phyloP scores from a whole-genome alignment of 176 grass and related monocot species.

The Thalia dealbata region DNA sequence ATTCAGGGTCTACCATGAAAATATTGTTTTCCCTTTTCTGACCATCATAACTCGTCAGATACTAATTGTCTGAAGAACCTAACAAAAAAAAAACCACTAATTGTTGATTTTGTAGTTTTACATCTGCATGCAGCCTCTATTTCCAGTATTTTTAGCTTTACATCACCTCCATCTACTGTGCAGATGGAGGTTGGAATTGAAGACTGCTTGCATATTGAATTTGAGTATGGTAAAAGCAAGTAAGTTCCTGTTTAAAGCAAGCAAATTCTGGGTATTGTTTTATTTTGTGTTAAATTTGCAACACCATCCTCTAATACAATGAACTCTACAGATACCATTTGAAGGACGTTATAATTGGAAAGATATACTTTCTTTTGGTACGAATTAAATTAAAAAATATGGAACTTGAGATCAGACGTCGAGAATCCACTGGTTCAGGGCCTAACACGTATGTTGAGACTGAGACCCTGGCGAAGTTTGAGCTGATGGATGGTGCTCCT shows the following conservation, averaged over 20 bases:
- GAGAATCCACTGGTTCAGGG: constrained; percentile 92
- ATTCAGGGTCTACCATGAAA: no score
- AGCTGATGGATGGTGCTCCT: constrained; percentile 98
- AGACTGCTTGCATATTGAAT: constrained; percentile 97
- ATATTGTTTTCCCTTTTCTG: no score
- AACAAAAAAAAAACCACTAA: no score
- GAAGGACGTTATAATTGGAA: constrained; percentile 88
- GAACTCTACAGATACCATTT: constrained; percentile 54
- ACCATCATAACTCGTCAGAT: no score
- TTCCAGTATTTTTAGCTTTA: neutral
- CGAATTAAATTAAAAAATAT: constrained; percentile 99
- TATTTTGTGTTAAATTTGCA: neutral
- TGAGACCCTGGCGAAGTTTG: constrained; percentile 96
- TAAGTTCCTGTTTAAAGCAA: constrained; percentile 75
- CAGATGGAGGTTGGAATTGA: constrained; percentile 99
- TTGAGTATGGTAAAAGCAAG: constrained; percentile 99
- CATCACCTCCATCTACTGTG: constrained; percentile 1
- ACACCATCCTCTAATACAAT: neutral
- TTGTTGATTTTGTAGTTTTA: neutral
- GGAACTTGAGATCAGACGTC: constrained; percentile 86
- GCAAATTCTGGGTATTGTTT: constrained; percentile 19
- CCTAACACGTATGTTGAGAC: constrained; percentile 98
- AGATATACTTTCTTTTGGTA: constrained; percentile 96
- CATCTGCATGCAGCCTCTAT: neutral
- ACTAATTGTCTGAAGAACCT: no score